Base-by-base conservation (phyloP, 2,329 filamentous ascomycete species). In the Plenodomus lindquistii region DNA sequence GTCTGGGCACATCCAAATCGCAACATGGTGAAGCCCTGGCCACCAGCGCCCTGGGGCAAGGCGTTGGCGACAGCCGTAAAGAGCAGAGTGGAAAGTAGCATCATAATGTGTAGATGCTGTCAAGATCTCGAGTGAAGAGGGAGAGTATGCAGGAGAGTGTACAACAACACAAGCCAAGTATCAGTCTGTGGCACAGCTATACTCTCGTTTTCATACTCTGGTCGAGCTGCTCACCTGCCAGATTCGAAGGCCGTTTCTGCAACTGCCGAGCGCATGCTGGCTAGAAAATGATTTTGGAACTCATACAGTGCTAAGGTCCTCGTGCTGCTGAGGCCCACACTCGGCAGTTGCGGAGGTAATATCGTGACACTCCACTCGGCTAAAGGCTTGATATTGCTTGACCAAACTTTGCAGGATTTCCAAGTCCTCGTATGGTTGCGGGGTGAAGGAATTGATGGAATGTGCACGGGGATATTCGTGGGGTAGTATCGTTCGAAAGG, bases 1-100 rank as follows among this genome's bases (percentile, higher is more conserved):
- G 60, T 58, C 40, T 69, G 65, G 8, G 66, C 54, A 37, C 66
- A 69, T 36, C 66, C 66, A 50, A 69, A 69, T 45, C 66, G 58
- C 59, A 69, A 37, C 66, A 69, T 69, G n/a, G 66, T 69, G 21
- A 48, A 56, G 9, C 43, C 36, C 13, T 46, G 42, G 16, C 37
- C 38, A 11, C 49, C 49, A 9, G 42, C 45, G 19, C 57, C 58
- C 24, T 67, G 64, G 20, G 60, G 62, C 36, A 46, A 29, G n/a
- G 63, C 65, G 21, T 55, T 45, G 41, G 56, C 49, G 13, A 64
- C 37, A 38, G 54, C 58, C 46, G 55, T 46, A 16, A 65, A 51
- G 45, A 67, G 52, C 31, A 67, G 42, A 15, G 56, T 48, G 15
- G 58, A 40, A 44, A 55, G 56, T 45, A 57, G 57, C 64, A 67